phyloP scores from a whole-genome alignment of 2,329 filamentous ascomycete genomes.

The Arthrocladium fulminans region DNA sequence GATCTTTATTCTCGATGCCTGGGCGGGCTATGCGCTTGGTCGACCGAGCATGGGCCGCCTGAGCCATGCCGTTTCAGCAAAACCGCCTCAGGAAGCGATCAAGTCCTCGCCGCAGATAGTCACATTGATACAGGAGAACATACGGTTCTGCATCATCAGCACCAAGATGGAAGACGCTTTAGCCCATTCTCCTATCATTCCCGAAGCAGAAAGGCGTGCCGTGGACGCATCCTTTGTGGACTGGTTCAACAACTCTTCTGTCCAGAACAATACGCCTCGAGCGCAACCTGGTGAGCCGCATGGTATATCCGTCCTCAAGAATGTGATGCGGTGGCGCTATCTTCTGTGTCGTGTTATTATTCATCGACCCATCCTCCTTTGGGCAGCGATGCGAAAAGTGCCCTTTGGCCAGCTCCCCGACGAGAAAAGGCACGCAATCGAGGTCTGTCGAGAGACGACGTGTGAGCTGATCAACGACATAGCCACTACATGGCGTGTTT shows the following conservation, averaged over 20 bases:
- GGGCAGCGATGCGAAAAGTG: conserved; percentile 48
- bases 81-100: conserved; percentile 48
- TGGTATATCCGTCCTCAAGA: conserved; percentile 16
- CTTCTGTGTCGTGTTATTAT: conserved; percentile 69
- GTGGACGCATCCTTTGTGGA: conserved; percentile 60
- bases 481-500: conserved; percentile 52
- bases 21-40: conserved; percentile 62
- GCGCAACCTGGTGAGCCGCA: conserved; percentile 31
- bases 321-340: conserved; percentile 73
- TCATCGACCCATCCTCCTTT: conserved; percentile 63
- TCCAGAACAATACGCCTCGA: conserved; percentile 57
- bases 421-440: conserved; percentile 59
- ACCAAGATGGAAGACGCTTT: conserved; percentile 69
- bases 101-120: conserved; percentile 12
- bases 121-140: conserved; percentile 50
- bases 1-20: conserved; percentile 64
- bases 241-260: conserved; percentile 64
- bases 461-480: conserved; percentile 65
- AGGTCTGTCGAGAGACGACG: conserved; percentile 60
- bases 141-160: conserved; percentile 70
- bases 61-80: conserved; percentile 59
- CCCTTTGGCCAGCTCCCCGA: conserved; percentile 43
- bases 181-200: conserved; percentile 58
- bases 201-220: conserved; percentile 55
- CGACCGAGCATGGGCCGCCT: conserved; percentile 61